These are phyloP conservation scores for Rhododendron griersonianum DNA, from an alignment of 148 eudicot species.

Conservation along the genomic window DNA sequence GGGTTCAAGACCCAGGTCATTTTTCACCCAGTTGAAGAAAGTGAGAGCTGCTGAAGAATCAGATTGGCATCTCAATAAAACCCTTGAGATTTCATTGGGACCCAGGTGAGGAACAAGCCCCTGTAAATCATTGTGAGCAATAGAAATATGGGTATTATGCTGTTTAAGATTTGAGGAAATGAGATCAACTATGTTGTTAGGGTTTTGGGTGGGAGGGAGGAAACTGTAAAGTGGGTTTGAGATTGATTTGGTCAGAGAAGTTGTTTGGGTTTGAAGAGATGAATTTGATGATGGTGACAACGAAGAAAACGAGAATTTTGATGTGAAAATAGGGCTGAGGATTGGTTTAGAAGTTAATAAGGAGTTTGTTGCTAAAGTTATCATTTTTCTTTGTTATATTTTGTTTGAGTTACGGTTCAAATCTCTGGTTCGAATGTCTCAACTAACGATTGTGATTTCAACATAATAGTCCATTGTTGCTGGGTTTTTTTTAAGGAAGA, in stretches of 20 bases:
- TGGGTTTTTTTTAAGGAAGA: no score
- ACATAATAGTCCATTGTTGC: no score
- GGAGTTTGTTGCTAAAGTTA: no score
- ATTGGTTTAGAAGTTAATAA: background rate
- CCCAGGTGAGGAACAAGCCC: conserved; percentile 58
- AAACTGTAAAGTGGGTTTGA: conserved; percentile 61
- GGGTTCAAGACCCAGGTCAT: conserved; percentile 49
- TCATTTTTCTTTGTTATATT: no score
- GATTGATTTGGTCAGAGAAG: conserved; percentile 25
- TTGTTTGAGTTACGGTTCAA: no score
- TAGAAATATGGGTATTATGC: conserved; percentile 15
- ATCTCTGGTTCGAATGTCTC: no score
- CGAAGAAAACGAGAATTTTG: background rate
- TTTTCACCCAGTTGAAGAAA: conserved; percentile 77
- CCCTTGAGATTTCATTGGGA: conserved; percentile 51
- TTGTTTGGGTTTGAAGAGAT: conserved; percentile 22
- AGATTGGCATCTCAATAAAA: conserved; percentile 80
- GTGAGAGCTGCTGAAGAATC: conserved; percentile 52
- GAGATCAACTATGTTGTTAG: conserved; percentile 56
- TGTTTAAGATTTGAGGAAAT: conserved; percentile 50
- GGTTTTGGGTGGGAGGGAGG: conserved; percentile 64
- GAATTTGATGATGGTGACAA: conserved; percentile 4
- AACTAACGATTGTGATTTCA: no score
- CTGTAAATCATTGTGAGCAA: conserved; percentile 26
- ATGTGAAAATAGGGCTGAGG: background rate